These are phyloP conservation scores for Rhizopus delemar DNA, from an alignment of 371 early-diverging fungal species.

Conservation along the genomic window DNA sequence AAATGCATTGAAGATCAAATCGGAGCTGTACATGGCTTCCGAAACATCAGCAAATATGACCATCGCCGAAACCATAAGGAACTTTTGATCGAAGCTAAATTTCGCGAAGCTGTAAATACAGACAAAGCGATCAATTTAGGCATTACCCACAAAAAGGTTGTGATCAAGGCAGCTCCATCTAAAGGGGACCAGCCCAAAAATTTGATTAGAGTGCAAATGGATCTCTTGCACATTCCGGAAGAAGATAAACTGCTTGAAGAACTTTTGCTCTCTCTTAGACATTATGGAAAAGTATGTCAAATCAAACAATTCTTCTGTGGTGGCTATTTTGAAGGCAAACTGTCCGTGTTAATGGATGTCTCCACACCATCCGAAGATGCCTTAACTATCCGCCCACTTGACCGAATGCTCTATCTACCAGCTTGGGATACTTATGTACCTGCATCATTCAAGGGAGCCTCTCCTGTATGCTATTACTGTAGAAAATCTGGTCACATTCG, in stretches of 20 bases:
- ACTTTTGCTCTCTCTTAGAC: too few species aligned
- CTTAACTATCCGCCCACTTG: neutral
- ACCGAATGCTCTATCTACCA: neutral
- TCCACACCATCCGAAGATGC: neutral
- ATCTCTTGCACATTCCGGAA: too few species aligned
- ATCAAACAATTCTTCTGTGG: too few species aligned
- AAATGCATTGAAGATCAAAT: neutral
- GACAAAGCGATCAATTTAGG: neutral
- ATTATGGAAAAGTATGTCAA: too few species aligned
- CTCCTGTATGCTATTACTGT: conserved; percentile 8
- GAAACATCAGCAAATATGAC: neutral
- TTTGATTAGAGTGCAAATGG: too few species aligned
- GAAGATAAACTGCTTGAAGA: too few species aligned
- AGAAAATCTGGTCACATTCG: conserved; percentile 5
- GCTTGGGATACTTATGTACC: conserved; percentile 7
- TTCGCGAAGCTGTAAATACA: too few species aligned
- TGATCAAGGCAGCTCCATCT: neutral
- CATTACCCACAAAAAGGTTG: neutral
- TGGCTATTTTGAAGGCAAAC: neutral
- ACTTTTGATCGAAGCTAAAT: too few species aligned
- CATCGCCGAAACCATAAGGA: too few species aligned
- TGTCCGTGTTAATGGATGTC: neutral
- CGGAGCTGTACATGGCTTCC: neutral
- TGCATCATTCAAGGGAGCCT: conserved; percentile 1
- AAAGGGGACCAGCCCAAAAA: too few species aligned